These are phyloP conservation scores for Prunus persica DNA, from an alignment of 306 rosid species.

Conservation along the genomic window Prunus_persica_NCBIv2 NC_034009.1:36407501-36408000, in stretches of 20 bases:
- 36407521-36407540: neutral
- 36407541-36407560: neutral
- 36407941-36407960: neutral
- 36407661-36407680: slow-evolving; percentile 14
- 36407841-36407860: neutral
- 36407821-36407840: neutral
- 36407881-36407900: neutral
- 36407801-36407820: neutral
- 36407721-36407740: slow-evolving; percentile 14
- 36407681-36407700: slow-evolving; percentile 4
- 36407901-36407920: neutral
- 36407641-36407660: slow-evolving; percentile 4
- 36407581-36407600: neutral
- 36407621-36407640: slow-evolving; percentile 8
- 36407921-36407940: neutral
- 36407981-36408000: no score
- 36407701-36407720: neutral
- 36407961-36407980: no score
- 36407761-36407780: neutral
- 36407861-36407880: neutral
- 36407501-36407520: neutral
- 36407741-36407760: slow-evolving; percentile 5
- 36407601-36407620: neutral
- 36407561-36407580: neutral
- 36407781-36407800: slow-evolving; percentile 6